Percentiles rank a stretch among this genome's conserved stretches.
Conservation (phyloP, 257 asterid species). For the Scutellaria minor region DNA sequence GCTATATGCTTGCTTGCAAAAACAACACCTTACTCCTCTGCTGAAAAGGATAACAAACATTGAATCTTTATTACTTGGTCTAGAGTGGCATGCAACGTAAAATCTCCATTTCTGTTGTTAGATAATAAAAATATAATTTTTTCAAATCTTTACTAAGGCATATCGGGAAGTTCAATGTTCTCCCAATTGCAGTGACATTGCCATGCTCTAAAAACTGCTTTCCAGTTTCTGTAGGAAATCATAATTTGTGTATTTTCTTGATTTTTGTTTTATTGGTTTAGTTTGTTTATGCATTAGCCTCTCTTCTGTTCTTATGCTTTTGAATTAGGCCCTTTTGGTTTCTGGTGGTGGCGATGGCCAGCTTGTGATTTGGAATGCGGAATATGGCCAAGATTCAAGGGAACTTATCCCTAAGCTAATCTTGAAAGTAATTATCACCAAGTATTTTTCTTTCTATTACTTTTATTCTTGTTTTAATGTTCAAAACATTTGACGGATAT, state of each 20-base stretch:
- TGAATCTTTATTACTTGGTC: not conserved
- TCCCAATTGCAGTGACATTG: constrained; percentile 6
- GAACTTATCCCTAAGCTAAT: constrained; percentile 91
- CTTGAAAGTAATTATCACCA: constrained; percentile 60
- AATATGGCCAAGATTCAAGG: constrained; percentile 81
- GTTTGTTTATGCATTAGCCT: constrained; percentile 19
- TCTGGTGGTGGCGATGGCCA: constrained; percentile 97
- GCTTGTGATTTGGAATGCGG: constrained; percentile 95
- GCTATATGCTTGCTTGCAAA: not conserved
- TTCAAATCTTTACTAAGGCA: constrained; percentile 9
- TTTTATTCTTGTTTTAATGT: not conserved
- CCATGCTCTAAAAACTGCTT: not conserved
- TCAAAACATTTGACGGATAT: constrained; percentile 10
- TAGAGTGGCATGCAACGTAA: constrained; percentile 20
- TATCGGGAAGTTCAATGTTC: not conserved
- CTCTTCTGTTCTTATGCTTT: constrained; percentile 34
- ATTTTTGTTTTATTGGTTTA: not conserved
- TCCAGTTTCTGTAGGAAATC: not conserved
- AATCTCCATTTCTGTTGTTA: constrained; percentile 1
- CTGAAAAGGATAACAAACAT: constrained; percentile 14
- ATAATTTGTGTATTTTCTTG: not conserved
- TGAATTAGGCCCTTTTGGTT: constrained; percentile 80
- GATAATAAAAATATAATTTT: not conserved
- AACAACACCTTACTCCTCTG: constrained; percentile 12
- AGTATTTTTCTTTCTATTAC: not conserved